A percentile compares a stretch with the other conserved stretches of the same genome.
These are phyloP conservation scores for Agrocybe pediades DNA, from an alignment of 768 basidiomycete species.

Conservation along the genomic window DNA sequence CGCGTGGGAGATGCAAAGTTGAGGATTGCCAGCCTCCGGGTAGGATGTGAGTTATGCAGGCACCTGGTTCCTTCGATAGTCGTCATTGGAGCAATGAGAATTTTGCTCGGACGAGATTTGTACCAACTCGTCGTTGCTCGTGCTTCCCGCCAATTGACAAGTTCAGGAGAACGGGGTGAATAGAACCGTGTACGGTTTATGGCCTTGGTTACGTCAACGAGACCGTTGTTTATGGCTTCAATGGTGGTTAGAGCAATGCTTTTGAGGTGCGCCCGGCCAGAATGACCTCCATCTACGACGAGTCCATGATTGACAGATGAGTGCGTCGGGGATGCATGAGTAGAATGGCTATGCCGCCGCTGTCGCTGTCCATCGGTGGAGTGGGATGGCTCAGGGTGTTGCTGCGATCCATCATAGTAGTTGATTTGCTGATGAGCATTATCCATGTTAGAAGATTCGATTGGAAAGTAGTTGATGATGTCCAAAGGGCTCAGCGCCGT, in stretches of 20 bases:
- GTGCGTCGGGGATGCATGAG: too few species aligned
- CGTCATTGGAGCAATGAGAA: constrained; percentile 56
- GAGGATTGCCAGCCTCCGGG: constrained; percentile 54
- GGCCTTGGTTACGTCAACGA: constrained; percentile 22
- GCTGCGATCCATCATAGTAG: too few species aligned
- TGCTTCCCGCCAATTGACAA: constrained; percentile 35
- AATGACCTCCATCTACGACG: neutral
- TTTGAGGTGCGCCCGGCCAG: constrained; percentile 13
- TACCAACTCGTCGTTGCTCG: constrained; percentile 5
- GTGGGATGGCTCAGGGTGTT: too few species aligned
- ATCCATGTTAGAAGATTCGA: too few species aligned
- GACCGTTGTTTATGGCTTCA: constrained; percentile 20
- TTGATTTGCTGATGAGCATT: too few species aligned
- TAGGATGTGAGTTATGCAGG: constrained; percentile 22
- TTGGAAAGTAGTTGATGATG: too few species aligned
- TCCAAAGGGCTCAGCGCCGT: too few species aligned
- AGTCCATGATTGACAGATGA: neutral
- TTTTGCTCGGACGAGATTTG: constrained; percentile 20
- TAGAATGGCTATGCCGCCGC: neutral
- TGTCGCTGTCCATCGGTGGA: too few species aligned
- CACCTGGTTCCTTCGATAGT: constrained; percentile 59
- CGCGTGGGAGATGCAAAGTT: constrained; percentile 72
- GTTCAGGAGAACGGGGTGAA: constrained; percentile 45
- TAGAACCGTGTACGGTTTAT: constrained; percentile 54
- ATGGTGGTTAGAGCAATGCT: constrained; percentile 17